Base-by-base conservation (phyloP, 1,139 yeast genomes). In the Hansenula lynferdii region DNA sequence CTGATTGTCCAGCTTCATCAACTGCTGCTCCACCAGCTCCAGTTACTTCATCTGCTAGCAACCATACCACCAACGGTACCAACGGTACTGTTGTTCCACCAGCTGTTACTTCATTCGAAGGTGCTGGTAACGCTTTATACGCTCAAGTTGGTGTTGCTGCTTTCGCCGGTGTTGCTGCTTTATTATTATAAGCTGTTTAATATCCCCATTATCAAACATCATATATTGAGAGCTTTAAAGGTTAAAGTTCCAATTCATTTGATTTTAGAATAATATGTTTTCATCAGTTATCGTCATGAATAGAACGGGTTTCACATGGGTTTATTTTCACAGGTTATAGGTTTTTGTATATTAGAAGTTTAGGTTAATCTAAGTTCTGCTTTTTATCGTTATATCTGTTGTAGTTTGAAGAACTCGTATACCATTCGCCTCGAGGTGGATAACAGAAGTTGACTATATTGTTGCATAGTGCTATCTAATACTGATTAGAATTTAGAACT, bases 71-170 rank as follows among this genome's bases (percentile, higher is more conserved):
- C 47, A 51, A 49, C 38, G 42, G 38, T 35, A 34, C 37, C 31
- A 39, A 34, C 46, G 57, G 45, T 42, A 45, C 49, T 48, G 47
- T 47, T 30, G 60, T 16, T 31, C n/a, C 24, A 30, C 53, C 55
- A 35, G 18, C 59, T 19, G 43, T 60, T 47, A 42, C 65, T 37
- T 51, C 65, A 37, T 62, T 45, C 48, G 60, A 49, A 44, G 65
- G 62, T 61, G 65, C 57, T 47, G 69, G 60, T 51, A 56, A 53
- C 45, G 50, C 44, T 40, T 36, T 45, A 38, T 48, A 42, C 54
- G 61, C 56, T 47, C 53, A 55, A 52, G 57, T 54, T 34, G 67
- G 66, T 60, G 66, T 62, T 41, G 66, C 63, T 47, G 67, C 61
- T 43, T 49, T 54, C 23, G 66, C 61, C 43, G 67, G 59, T 47